phyloP scores from a whole-genome alignment of 495 filamentous ascomycete species.

The Penicillium desertorum region DNA sequence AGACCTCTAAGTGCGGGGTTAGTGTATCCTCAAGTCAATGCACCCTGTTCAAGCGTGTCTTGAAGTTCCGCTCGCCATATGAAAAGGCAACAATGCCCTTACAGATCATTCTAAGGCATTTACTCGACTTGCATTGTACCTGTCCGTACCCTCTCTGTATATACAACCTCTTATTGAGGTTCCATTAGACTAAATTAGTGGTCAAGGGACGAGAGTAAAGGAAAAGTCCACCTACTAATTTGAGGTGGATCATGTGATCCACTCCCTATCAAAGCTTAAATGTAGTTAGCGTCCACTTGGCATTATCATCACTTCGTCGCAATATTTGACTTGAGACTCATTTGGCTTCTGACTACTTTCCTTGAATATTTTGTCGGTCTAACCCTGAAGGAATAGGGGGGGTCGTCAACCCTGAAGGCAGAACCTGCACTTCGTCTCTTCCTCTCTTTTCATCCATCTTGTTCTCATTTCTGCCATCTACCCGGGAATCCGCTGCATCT shows the following conservation, averaged over 20 bases:
- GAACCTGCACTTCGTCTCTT: neutral
- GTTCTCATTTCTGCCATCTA: neutral
- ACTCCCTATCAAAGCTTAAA: neutral
- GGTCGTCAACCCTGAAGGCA: no score
- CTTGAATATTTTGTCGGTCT: neutral
- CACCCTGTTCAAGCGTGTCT: neutral
- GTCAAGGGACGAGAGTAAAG: no score
- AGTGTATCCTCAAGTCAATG: constrained; percentile 1
- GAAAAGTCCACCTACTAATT: no score
- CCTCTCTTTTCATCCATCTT: neutral
- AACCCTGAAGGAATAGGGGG: no score
- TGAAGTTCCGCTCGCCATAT: neutral
- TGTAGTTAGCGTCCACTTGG: neutral
- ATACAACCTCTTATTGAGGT: no score
- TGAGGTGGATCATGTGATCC: neutral
- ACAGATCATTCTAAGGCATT: neutral
- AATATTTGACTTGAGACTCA: neutral
- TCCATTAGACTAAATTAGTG: no score
- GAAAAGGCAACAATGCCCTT: neutral
- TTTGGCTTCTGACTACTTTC: neutral
- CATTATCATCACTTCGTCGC: neutral
- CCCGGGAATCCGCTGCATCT: no score
- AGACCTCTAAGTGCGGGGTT: constrained; percentile 9
- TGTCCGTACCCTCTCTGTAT: no score
- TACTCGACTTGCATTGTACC: neutral